A percentile compares a stretch with the other conserved stretches of the same genome.
Conservation (phyloP, 768 basidiomycete species). For the Mycena belliarum region DNA sequence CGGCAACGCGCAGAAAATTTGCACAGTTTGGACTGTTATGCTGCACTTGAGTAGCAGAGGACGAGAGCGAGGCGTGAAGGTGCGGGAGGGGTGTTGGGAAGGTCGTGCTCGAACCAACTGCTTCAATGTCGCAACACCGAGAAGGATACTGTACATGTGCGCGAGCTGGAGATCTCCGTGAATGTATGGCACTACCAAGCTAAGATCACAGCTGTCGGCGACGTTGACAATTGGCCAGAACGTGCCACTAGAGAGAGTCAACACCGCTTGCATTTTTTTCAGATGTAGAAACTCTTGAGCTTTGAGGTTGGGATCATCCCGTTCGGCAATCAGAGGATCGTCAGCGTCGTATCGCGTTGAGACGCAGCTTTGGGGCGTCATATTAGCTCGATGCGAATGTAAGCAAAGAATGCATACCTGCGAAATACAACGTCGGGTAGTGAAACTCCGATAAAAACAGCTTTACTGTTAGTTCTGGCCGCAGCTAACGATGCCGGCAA, state of each 20-base stretch:
- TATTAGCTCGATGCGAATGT: too few species aligned
- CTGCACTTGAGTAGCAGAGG: slow-evolving; percentile 28
- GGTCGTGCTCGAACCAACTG: slow-evolving; percentile 34
- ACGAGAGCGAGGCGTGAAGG: slow-evolving; percentile 21
- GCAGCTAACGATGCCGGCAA: slow-evolving; percentile 40
- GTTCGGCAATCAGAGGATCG: slow-evolving; percentile 58
- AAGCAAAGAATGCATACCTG: too few species aligned
- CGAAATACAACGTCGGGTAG: slow-evolving; percentile 55
- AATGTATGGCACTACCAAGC: slow-evolving; percentile 53
- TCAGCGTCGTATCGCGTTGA: slow-evolving; percentile 70
- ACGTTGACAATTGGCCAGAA: slow-evolving; percentile 23
- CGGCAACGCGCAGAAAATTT: slow-evolving; percentile 49
- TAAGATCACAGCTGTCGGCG: slow-evolving; percentile 46
- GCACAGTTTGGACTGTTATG: slow-evolving; percentile 43
- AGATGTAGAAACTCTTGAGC: slow-evolving; percentile 46
- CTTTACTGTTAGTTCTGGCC: slow-evolving; percentile 33
- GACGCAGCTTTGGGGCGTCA: too few species aligned
- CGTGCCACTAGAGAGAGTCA: slow-evolving; percentile 18
- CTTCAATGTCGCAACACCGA: slow-evolving; percentile 57
- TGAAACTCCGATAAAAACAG: slow-evolving; percentile 44
- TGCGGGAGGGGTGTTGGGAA: slow-evolving; percentile 10
- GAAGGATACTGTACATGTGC: slow-evolving; percentile 68
- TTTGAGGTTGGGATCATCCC: slow-evolving; percentile 46
- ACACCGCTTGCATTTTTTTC: slow-evolving; percentile 24
- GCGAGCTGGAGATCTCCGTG: slow-evolving; percentile 57